Percentiles rank a stretch among this genome's conserved stretches.
Conservation (phyloP, 768 basidiomycete genomes). For the Rickenella mellea region DNA sequence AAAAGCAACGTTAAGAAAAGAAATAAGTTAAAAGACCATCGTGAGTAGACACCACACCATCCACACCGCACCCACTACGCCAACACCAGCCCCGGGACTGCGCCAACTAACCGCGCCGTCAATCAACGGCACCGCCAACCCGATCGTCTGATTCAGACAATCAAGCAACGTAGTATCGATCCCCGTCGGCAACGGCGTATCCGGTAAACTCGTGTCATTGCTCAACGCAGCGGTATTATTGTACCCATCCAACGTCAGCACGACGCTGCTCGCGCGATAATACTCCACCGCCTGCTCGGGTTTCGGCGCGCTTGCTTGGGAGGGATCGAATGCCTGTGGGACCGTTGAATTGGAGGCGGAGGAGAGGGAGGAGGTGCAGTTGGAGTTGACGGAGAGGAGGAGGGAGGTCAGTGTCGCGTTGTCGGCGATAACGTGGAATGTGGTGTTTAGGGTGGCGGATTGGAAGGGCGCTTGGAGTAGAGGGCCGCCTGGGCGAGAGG, state of each 20-base stretch:
- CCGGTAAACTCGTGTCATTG: constrained; percentile 27
- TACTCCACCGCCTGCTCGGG: constrained; percentile 59
- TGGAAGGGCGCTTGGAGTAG: constrained; percentile 27
- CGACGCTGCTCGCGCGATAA: constrained; percentile 57
- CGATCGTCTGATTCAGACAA: constrained; percentile 60
- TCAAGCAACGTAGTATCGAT: constrained; percentile 40
- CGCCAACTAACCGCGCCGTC: constrained; percentile 19
- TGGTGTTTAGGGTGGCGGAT: constrained; percentile 28
- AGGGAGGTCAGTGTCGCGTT: constrained; percentile 36
- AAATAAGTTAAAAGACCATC: not conserved
- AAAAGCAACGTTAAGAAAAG: no score
- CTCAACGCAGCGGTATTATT: constrained; percentile 48
- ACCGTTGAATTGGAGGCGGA: constrained; percentile 21
- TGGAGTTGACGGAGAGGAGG: constrained; percentile 29
- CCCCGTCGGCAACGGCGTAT: constrained; percentile 41
- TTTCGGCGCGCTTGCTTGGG: constrained; percentile 17
- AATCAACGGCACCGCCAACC: constrained; percentile 45
- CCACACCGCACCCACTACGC: constrained; percentile 15
- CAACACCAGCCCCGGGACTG: constrained; percentile 11
- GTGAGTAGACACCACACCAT: constrained; percentile 9
- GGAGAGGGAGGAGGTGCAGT: constrained; percentile 32
- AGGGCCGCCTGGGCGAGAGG: constrained; percentile 40
- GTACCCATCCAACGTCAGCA: constrained; percentile 54
- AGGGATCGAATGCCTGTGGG: constrained; percentile 21
- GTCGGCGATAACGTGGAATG: constrained; percentile 39